These are phyloP conservation scores for Malus hybrid DNA, from an alignment of 331 rosid genomes.

Conservation along the genomic window DNA sequence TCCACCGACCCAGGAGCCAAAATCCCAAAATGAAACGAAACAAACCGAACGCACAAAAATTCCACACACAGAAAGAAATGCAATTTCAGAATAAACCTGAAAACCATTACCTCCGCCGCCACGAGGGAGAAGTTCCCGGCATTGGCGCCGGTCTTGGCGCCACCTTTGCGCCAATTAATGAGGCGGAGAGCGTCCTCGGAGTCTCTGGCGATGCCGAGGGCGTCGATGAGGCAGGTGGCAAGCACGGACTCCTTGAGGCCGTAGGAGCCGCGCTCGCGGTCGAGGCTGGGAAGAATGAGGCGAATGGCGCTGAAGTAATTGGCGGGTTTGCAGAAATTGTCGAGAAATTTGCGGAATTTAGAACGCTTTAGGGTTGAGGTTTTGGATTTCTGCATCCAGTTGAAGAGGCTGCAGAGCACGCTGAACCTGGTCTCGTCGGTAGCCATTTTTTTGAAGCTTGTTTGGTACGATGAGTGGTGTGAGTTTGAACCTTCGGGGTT, in stretches of 20 bases:
- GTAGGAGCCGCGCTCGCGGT: slow-evolving; percentile 75
- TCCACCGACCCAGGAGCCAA: neutral
- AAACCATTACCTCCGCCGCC: slow-evolving; percentile 55
- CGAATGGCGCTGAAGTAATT: slow-evolving; percentile 64
- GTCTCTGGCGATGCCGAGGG: slow-evolving; percentile 75
- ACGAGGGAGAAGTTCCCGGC: slow-evolving; percentile 81
- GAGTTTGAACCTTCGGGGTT: neutral
- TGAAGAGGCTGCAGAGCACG: slow-evolving; percentile 66
- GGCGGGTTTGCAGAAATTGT: slow-evolving; percentile 50
- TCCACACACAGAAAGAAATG: neutral
- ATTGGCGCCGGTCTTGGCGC: slow-evolving; percentile 50
- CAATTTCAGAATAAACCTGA: neutral
- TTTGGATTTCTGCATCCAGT: slow-evolving; percentile 74
- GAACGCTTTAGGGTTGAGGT: slow-evolving; percentile 65
- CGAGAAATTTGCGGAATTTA: slow-evolving; percentile 81
- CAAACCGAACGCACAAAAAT: neutral
- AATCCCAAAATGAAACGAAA: neutral
- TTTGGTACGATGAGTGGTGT: neutral
- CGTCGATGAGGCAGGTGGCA: slow-evolving; percentile 79
- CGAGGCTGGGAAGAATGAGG: slow-evolving; percentile 71
- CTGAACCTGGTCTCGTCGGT: slow-evolving; percentile 55
- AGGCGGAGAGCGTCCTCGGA: slow-evolving; percentile 79
- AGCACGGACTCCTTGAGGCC: slow-evolving; percentile 91
- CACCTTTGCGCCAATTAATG: slow-evolving; percentile 89
- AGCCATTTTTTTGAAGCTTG: slow-evolving; percentile 14